Conservation (phyloP, 2,329 filamentous ascomycete species). For the Ophiosphaerella herpotricha region DNA sequence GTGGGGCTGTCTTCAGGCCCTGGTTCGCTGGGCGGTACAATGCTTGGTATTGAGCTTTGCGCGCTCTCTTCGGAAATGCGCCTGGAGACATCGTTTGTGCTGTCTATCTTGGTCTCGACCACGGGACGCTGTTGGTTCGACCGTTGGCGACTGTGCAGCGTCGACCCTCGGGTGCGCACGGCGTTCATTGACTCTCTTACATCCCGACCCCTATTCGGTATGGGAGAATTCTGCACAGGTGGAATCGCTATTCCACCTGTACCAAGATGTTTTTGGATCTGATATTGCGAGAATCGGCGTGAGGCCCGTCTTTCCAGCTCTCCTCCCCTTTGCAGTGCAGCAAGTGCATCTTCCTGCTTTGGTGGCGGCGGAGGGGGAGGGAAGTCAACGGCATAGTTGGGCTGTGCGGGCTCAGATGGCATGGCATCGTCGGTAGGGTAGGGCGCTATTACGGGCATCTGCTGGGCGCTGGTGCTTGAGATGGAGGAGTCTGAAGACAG, state of each 20-base stretch:
- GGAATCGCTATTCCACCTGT: conserved; percentile 85
- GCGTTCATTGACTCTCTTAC: conserved; percentile 82
- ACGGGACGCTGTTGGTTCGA: conserved; percentile 53
- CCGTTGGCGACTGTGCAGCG: conserved; percentile 57
- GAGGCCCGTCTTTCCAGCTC: conserved; percentile 92
- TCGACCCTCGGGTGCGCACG: conserved; percentile 64
- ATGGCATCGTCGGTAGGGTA: conserved; percentile 67
- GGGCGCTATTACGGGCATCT: conserved; percentile 73
- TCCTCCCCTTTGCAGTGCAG: conserved; percentile 86
- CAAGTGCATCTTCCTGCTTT: conserved; percentile 85
- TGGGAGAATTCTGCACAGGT: conserved; percentile 73
- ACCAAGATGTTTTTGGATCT: conserved; percentile 92
- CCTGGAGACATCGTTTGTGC: conserved; percentile 50
- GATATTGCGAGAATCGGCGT: conserved; percentile 91
- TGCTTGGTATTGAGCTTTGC: conserved; percentile 45
- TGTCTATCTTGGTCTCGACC: conserved; percentile 66
- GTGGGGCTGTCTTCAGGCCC: conserved; percentile 39
- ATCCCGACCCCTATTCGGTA: conserved; percentile 85
- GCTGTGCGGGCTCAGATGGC: conserved; percentile 45
- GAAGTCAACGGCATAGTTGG: conserved; percentile 58
- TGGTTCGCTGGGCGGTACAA: conserved; percentile 41
- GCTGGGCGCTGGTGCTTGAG: conserved; percentile 78
- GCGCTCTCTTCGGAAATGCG: conserved; percentile 67
- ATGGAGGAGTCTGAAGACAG: conserved; percentile 60
- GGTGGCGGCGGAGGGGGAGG: conserved; percentile 80